A percentile compares a stretch with the other conserved stretches of the same genome.
These are phyloP conservation scores for Backusella liffmaniae DNA, from an alignment of 192 early-diverging fungal species.

Conservation along the genomic window DNA sequence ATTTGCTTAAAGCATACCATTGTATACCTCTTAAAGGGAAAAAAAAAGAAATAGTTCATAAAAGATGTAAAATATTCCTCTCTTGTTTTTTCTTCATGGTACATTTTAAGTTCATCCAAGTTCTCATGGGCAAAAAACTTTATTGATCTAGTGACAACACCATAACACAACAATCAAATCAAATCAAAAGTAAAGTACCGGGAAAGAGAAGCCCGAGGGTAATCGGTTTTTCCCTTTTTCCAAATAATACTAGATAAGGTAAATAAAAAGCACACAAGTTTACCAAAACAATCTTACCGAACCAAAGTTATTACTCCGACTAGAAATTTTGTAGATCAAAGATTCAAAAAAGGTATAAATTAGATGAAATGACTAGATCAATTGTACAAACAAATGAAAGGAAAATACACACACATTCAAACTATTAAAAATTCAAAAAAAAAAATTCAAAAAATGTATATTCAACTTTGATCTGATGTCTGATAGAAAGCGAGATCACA, in stretches of 20 bases:
- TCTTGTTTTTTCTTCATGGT: background rate
- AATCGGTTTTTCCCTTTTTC: background rate
- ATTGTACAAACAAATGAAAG: background rate
- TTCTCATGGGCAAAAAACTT: background rate
- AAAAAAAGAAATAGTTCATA: background rate
- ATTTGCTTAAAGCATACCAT: background rate
- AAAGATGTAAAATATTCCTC: background rate
- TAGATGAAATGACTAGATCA: background rate
- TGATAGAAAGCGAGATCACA: background rate
- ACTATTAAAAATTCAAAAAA: background rate
- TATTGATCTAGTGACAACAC: background rate
- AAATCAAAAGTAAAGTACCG: background rate
- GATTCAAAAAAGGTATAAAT: background rate
- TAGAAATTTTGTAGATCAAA: background rate
- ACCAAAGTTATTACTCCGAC: background rate
- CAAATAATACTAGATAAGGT: background rate
- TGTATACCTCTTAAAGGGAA: background rate
- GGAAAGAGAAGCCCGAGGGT: background rate
- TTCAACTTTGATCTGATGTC: background rate
- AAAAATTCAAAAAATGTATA: background rate
- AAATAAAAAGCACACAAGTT: background rate
- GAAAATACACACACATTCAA: background rate
- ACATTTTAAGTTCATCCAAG: background rate
- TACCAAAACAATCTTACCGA: background rate
- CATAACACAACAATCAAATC: background rate